Evolutionary conservation across 441 rosid species (phyloP).

Genomic region (Monsonia emarginata): DNA sequence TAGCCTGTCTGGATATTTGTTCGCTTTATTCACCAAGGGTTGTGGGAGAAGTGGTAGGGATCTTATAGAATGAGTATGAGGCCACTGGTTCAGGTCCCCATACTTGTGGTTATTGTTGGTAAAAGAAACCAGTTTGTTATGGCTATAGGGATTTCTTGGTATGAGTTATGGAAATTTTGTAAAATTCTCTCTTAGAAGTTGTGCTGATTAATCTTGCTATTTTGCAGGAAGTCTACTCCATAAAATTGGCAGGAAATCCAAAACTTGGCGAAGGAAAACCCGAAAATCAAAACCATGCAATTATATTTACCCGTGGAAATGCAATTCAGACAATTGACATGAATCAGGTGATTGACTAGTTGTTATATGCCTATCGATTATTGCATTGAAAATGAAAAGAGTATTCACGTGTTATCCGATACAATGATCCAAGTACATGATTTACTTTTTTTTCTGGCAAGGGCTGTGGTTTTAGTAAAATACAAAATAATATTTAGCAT

Average conservation of each 20-base stretch:
- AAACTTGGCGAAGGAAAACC: constrained; percentile 99
- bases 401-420: too few species aligned
- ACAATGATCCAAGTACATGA: too few species aligned
- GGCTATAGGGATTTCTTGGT: background rate
- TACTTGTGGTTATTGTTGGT: too few species aligned
- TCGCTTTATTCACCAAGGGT: too few species aligned
- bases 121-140: background rate
- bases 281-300: constrained; percentile 97
- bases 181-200: background rate
- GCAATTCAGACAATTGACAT: constrained; percentile 97
- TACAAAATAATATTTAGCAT: too few species aligned
- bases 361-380: too few species aligned
- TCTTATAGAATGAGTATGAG: too few species aligned
- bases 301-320: constrained; percentile 93
- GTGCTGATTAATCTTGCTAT: background rate
- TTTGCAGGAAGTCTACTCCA: constrained; percentile 80
- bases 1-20: too few species aligned
- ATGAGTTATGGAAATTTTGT: background rate
- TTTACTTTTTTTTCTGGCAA: too few species aligned
- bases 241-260: constrained; percentile 92
- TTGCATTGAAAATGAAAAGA: too few species aligned
- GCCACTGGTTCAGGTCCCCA: too few species aligned
- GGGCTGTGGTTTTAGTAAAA: background rate
- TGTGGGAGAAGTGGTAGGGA: too few species aligned
- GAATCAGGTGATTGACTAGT: constrained; percentile 63